Evolutionary conservation across 108 stramenopile genomes (phyloP).

Genomic region (Nitzschia sp.): DNA sequence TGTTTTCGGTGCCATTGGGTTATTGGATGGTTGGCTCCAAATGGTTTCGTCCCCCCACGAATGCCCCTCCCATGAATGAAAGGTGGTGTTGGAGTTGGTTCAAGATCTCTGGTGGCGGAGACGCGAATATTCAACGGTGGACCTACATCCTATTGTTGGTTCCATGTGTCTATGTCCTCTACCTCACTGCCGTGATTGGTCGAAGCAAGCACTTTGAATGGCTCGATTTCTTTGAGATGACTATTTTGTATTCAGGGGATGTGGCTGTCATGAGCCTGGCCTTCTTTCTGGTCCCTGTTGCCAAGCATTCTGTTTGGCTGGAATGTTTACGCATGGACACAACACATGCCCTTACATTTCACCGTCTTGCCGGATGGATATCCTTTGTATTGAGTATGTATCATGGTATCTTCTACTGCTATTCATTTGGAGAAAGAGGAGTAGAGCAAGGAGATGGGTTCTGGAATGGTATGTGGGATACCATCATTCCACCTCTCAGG

Average conservation of each 20-base stretch:
- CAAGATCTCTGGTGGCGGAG: background rate
- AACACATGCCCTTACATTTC: slow-evolving; percentile 27
- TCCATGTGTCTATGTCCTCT: background rate
- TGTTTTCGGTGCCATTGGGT: background rate
- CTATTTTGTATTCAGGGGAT: slow-evolving; percentile 5
- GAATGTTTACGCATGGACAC: slow-evolving; percentile 5
- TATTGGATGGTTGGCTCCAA: background rate
- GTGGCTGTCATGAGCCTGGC: slow-evolving; percentile 15
- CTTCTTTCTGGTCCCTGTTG: slow-evolving; percentile 44
- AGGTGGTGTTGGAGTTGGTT: background rate
- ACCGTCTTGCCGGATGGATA: slow-evolving; percentile 26
- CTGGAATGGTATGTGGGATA: background rate
- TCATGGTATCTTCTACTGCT: slow-evolving; percentile 22
- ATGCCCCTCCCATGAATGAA: background rate
- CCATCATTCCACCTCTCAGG: background rate
- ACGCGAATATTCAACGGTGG: background rate
- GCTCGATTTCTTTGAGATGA: background rate
- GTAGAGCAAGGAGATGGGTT: background rate
- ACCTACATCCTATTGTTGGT: background rate
- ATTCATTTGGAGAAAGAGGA: background rate
- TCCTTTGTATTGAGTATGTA: slow-evolving; percentile 5
- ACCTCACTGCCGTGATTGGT: background rate
- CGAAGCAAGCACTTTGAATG: background rate
- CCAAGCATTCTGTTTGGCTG: slow-evolving; percentile 31
- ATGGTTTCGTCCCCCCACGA: background rate